Base-by-base conservation (phyloP, 2,329 filamentous ascomycete species). In the Colletotrichum noveboracense region DNA sequence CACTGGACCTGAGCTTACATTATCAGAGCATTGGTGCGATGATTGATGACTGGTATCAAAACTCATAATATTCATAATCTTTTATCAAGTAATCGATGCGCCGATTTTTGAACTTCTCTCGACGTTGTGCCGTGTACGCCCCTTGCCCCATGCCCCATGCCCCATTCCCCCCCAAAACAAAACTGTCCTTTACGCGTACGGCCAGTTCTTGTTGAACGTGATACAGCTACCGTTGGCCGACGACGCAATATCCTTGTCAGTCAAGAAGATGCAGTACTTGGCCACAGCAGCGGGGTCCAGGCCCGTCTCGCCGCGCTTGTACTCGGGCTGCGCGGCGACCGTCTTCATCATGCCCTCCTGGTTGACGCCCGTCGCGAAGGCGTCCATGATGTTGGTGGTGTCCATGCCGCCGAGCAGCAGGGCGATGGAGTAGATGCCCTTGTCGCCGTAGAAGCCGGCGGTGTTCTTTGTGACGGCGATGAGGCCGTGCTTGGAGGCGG, bases 391-490 rank as follows among this genome's bases (percentile, higher is more conserved):
- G 65, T 76, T 73, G 21, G 76, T 77, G 13, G 68, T 70, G 55
- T 71, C 67, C 76, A 77, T 77, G 73, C 56, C 65, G 48, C 76
- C 76, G 9, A 77, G 52, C 48, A 72, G 69, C 62, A 77, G 66
- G n/a, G 76, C 76, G 24, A 77, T 61, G 36, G 76, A 68, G 68
- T 66, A 77, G 38, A 93, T 89, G 28, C 89, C 89, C 81, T 88
- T 88, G 34, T 83, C 82, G 2, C 87, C 87, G 78, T 93, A 93
- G 79, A 86, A 89, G 0, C 87, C 85, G 4, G 90, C 90, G 16
- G 89, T 92, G 81, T 89, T 92, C 81, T 89, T 89, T 16, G 89
- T 90, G 72, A 92, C 81, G 2, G 88, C 90, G 5, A 90, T 79
- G 16, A 91, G 79, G 12, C 87, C 90, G 78, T 91, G 89, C 82